phyloP scores from a whole-genome alignment of 1,139 yeast species.

The Sugiyamaella grinbergsii region DNA sequence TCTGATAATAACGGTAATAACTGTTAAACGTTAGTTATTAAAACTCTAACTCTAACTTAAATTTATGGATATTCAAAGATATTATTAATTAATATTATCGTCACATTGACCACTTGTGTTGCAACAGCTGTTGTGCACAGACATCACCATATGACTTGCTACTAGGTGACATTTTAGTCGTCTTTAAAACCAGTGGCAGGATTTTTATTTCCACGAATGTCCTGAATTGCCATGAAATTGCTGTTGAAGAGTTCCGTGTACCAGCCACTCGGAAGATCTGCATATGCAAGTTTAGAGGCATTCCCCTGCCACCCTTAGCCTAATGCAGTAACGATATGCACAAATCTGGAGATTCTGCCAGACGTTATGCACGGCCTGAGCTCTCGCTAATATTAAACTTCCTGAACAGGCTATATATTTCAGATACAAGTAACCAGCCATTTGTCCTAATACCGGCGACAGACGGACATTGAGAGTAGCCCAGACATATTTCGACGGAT shows the following conservation, averaged over 20 bases:
- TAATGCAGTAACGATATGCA: conserved; percentile 3
- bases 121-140: too few species aligned
- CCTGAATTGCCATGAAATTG: neutral
- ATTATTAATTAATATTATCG: too few species aligned
- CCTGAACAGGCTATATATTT: neutral
- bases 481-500: neutral
- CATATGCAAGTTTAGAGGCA: conserved; percentile 1
- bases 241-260: neutral
- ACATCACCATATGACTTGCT: too few species aligned
- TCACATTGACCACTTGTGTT: too few species aligned
- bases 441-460: neutral
- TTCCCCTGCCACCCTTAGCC: conserved; percentile 10
- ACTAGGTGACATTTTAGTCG: too few species aligned
- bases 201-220: neutral
- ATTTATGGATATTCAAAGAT: too few species aligned
- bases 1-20: too few species aligned
- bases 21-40: too few species aligned
- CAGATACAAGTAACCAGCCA: neutral
- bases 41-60: too few species aligned
- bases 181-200: conserved; percentile 1
- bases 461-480: neutral
- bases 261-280: conserved; percentile 15
- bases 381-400: neutral
- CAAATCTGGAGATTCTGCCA: neutral
- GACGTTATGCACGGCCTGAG: neutral